phyloP scores from a whole-genome alignment of 108 stramenopile genomes.

The Nitzschia palea region DNA sequence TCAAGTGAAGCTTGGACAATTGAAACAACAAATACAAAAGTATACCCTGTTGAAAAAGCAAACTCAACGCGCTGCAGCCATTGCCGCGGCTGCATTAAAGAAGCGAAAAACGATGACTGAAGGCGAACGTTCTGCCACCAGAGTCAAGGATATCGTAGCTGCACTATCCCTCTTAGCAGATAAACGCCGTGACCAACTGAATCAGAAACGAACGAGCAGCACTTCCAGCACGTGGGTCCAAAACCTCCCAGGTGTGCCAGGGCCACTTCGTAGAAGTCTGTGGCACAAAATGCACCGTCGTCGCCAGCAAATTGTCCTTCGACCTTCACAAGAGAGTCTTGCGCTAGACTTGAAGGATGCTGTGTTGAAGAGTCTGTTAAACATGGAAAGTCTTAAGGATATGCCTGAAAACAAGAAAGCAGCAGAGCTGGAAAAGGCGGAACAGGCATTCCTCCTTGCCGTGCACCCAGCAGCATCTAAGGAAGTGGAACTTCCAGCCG shows the following conservation, averaged over 20 bases:
- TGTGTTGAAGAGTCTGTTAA: constrained; percentile 2
- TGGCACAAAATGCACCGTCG: constrained; percentile 57
- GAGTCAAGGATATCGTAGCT: constrained; percentile 38
- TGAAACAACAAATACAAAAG: constrained; percentile 24
- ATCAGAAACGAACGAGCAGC: constrained; percentile 38
- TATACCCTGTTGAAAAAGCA: constrained; percentile 2
- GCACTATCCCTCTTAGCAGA: constrained; percentile 38
- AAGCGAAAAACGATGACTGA: constrained; percentile 18
- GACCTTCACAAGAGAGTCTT: constrained; percentile 34
- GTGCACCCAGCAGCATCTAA: constrained; percentile 34
- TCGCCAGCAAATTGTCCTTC: constrained; percentile 49
- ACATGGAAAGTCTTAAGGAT: not conserved
- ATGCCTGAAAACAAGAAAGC: constrained; percentile 1
- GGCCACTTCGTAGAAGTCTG: constrained; percentile 40
- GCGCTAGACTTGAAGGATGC: constrained; percentile 20
- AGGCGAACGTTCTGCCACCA: constrained; percentile 15
- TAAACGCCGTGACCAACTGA: constrained; percentile 40
- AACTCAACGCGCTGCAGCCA: constrained; percentile 14
- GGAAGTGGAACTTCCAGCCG: constrained; percentile 6
- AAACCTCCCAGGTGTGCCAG: constrained; percentile 33
- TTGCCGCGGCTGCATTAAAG: constrained; percentile 14
- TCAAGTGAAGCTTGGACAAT: constrained; percentile 18
- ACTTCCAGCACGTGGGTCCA: constrained; percentile 43
- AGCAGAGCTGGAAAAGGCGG: constrained; percentile 38
- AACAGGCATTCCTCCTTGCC: constrained; percentile 43